phyloP scores from a whole-genome alignment of 2,329 filamentous ascomycete genomes.

The Fusarium sp. region DNA sequence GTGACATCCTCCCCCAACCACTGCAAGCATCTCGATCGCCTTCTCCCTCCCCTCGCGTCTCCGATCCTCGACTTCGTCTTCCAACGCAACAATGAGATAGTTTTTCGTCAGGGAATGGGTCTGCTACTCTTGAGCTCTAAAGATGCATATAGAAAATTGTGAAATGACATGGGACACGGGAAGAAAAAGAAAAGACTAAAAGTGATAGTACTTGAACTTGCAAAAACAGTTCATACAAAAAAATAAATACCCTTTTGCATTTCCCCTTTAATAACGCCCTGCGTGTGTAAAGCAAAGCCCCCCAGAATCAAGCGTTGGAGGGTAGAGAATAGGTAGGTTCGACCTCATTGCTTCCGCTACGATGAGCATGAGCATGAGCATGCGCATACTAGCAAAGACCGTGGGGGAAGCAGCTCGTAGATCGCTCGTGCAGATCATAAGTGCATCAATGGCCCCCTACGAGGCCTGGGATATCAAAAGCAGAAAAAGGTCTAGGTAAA shows the following conservation, averaged over 20 bases:
- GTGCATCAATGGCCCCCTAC: slow-evolving; percentile 46
- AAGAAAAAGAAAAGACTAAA: slow-evolving; percentile 32
- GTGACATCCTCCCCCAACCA: slow-evolving; percentile 3
- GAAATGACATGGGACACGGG: slow-evolving; percentile 35
- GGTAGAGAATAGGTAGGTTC: slow-evolving; percentile 36
- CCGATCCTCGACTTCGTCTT: not conserved
- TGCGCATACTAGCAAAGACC: slow-evolving; percentile 28
- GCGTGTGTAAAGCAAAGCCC: slow-evolving; percentile 46
- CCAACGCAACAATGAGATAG: slow-evolving; percentile 36
- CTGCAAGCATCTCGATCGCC: slow-evolving; percentile 1
- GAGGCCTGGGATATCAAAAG: slow-evolving; percentile 52
- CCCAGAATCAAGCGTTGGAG: slow-evolving; percentile 22
- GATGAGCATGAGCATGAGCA: slow-evolving; percentile 21
- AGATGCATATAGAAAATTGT: slow-evolving; percentile 37
- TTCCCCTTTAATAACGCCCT: slow-evolving; percentile 48
- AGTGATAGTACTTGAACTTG: slow-evolving; percentile 38
- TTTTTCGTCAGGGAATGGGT: slow-evolving; percentile 43
- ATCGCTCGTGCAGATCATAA: slow-evolving; percentile 63
- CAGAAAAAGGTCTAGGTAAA: slow-evolving; percentile 41
- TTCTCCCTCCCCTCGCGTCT: not conserved
- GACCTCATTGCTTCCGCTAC: slow-evolving; percentile 33
- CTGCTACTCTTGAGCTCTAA: slow-evolving; percentile 46
- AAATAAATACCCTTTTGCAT: slow-evolving; percentile 38
- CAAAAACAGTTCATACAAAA: slow-evolving; percentile 40
- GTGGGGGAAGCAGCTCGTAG: slow-evolving; percentile 51